Conservation (phyloP, 2,329 filamentous ascomycete species). For the Ceratocystis alfenasii region DNA sequence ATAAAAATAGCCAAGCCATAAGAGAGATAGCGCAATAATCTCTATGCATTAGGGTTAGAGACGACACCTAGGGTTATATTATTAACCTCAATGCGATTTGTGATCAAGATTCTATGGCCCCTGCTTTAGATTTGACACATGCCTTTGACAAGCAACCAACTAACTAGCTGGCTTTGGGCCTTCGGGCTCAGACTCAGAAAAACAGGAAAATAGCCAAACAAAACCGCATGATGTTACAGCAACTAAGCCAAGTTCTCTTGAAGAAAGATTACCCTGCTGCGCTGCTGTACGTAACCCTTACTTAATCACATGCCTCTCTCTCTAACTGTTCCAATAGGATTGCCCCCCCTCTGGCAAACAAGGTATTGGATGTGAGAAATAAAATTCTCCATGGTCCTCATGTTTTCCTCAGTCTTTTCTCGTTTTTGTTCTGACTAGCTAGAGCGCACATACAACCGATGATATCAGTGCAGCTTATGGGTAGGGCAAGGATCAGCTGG, state of each 20-base stretch:
- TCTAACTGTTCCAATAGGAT: too few species aligned
- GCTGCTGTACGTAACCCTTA: not conserved
- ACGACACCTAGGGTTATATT: rapidly evolving
- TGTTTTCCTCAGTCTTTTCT: not conserved
- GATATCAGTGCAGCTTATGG: slow-evolving; percentile 6
- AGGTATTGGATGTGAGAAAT: not conserved
- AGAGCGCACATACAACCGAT: not conserved
- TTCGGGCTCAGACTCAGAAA: not conserved
- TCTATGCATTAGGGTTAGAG: not conserved
- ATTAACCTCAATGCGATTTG: not conserved
- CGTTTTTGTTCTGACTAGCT: not conserved
- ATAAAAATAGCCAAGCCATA: not conserved
- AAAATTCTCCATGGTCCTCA: not conserved
- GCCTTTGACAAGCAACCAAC: not conserved
- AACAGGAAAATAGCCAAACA: too few species aligned
- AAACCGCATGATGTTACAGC: too few species aligned
- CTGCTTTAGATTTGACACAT: not conserved
- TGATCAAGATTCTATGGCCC: not conserved
- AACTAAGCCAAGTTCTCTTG: too few species aligned
- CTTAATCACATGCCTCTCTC: not conserved
- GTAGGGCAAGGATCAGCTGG: not conserved
- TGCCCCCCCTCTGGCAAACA: too few species aligned
- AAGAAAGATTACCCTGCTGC: too few species aligned
- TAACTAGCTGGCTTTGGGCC: not conserved
- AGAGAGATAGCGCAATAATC: not conserved